Percentiles rank a stretch among this genome's conserved stretches.
Evolutionary conservation across 805 yeast genomes (phyloP).

Genomic region (Limtongia smithiae): DNA sequence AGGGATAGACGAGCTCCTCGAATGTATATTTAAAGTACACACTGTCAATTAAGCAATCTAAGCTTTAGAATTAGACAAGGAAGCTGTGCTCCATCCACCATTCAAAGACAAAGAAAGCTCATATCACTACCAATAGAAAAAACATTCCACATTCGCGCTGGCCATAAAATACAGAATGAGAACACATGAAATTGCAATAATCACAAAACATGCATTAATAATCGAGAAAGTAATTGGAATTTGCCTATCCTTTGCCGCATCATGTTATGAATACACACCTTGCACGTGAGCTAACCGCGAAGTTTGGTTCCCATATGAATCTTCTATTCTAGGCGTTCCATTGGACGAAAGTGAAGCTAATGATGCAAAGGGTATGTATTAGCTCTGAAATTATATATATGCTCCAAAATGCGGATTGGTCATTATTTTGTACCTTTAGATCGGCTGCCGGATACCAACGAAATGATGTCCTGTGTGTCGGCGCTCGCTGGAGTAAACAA

Average conservation of each 20-base stretch:
- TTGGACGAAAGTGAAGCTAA: conserved; percentile 5
- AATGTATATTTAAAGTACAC: too few species aligned
- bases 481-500: conserved; percentile 41
- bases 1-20: too few species aligned
- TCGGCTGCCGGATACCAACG: conserved; percentile 17
- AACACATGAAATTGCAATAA: not conserved
- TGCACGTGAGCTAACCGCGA: conserved; percentile 6
- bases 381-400: too few species aligned
- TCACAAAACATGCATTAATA: not conserved
- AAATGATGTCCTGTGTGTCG: conserved; percentile 20
- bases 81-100: too few species aligned
- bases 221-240: too few species aligned
- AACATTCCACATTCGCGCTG: too few species aligned
- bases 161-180: not conserved
- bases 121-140: conserved; percentile 3
- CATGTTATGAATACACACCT: conserved; percentile 17
- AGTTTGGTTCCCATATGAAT: conserved; percentile 1
- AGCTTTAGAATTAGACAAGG: too few species aligned
- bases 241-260: conserved; percentile 7
- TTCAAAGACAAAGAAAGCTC: too few species aligned
- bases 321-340: conserved; percentile 5
- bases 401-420: not conserved
- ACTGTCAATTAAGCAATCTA: too few species aligned
- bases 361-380: too few species aligned
- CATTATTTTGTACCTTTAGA: conserved; percentile 13